Percentiles rank a stretch among this genome's conserved stretches.
Conservation (phyloP, 2,329 filamentous ascomycete species). For the Fusarium sp. region DNA sequence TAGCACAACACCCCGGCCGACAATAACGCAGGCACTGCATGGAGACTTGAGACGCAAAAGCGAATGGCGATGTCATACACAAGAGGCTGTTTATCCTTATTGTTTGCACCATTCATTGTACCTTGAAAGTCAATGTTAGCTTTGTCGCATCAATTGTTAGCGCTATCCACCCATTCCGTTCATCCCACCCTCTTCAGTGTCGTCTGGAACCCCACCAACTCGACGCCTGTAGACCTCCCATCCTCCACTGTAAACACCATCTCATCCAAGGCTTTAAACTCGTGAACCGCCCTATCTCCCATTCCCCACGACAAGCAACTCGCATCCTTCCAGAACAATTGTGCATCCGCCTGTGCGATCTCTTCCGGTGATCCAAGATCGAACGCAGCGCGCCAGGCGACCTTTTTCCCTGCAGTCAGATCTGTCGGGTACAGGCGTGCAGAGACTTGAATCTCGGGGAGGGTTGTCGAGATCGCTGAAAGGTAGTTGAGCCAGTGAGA, state of each 20-base stretch:
- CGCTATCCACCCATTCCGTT: background rate
- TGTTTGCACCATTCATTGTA: background rate
- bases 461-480: background rate
- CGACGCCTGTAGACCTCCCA: background rate
- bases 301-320: slow-evolving; percentile 8
- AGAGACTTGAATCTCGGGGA: background rate
- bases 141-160: background rate
- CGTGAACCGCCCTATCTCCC: background rate
- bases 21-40: background rate
- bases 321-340: slow-evolving; percentile 13
- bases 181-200: background rate
- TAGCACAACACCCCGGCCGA: background rate
- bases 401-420: fast-evolving
- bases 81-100: background rate
- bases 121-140: background rate
- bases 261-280: slow-evolving; percentile 9
- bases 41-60: background rate
- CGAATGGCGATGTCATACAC: background rate
- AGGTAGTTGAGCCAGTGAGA: slow-evolving; percentile 7
- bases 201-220: slow-evolving; percentile 11
- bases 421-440: background rate
- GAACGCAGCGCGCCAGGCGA: slow-evolving; percentile 4
- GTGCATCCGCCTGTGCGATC: background rate
- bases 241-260: slow-evolving; percentile 7
- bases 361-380: background rate